Conservation (phyloP, 495 filamentous ascomycete genomes). For the Penicillium cosmopolitanum region DNA sequence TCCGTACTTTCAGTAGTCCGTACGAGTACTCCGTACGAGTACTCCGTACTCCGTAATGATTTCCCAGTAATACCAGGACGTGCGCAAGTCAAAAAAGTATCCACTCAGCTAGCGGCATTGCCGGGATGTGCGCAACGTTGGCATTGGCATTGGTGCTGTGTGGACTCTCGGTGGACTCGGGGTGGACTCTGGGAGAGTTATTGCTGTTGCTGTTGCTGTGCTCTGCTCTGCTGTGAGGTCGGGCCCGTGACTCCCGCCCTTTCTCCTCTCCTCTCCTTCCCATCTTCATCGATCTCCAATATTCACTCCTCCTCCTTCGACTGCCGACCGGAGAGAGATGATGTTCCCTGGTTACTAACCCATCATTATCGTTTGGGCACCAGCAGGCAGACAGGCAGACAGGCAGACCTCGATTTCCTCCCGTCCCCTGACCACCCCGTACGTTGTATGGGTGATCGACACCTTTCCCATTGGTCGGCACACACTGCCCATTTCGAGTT, state of each 20-base stretch:
- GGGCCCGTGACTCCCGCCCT: constrained; percentile 22
- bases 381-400: neutral
- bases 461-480: constrained; percentile 22
- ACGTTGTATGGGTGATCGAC: constrained; percentile 22
- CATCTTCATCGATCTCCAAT: constrained; percentile 1
- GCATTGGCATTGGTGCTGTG: neutral
- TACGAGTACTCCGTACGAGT: neutral
- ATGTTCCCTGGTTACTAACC: constrained; percentile 21
- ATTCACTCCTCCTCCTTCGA: constrained; percentile 5
- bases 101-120: constrained; percentile 25
- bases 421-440: neutral
- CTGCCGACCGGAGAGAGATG: constrained; percentile 8
- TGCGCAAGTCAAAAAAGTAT: constrained; percentile 7
- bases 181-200: too few species aligned
- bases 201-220: too few species aligned
- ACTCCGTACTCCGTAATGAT: neutral
- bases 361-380: neutral
- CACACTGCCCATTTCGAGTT: constrained; percentile 11
- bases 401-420: neutral
- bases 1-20: too few species aligned
- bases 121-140: constrained; percentile 13
- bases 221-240: neutral
- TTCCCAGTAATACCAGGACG: constrained; percentile 10
- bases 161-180: too few species aligned
- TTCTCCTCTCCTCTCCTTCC: constrained; percentile 8